Evolutionary conservation across 2,329 filamentous ascomycete genomes (phyloP).

Genomic region (Rosellinia necatrix): DNA sequence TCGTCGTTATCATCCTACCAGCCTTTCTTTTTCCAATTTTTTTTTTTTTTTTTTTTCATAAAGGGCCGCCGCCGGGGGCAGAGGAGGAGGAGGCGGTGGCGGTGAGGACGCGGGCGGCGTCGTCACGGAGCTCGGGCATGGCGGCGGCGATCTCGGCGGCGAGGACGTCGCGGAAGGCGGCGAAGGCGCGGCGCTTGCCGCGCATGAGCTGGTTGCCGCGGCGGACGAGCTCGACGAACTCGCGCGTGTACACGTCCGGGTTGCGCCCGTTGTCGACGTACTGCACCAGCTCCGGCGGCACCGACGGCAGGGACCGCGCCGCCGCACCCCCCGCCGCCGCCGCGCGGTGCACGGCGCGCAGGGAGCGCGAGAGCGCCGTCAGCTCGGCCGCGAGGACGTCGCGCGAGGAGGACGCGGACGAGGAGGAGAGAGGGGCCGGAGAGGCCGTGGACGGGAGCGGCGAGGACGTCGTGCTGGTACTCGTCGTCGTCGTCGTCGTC

Average conservation of each 20-base stretch:
- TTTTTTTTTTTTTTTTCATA: too few relatives aligned
- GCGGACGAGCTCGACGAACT: conserved; percentile 72
- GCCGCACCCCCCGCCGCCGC: conserved; percentile 49
- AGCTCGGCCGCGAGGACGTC: conserved; percentile 62
- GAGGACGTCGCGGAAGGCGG: conserved; percentile 63
- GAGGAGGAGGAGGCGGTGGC: conserved; percentile 54
- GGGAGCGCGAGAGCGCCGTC: conserved; percentile 46
- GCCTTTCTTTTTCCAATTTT: too few relatives aligned
- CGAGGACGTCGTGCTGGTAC: conserved; percentile 44
- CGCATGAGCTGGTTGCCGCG: conserved; percentile 69
- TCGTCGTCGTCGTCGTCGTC: conserved; percentile 1
- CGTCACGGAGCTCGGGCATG: conserved; percentile 62
- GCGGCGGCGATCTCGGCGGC: conserved; percentile 61
- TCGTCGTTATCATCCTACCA: too few relatives aligned
- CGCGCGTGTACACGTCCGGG: conserved; percentile 74
- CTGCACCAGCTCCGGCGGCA: conserved; percentile 66
- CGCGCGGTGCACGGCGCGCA: conserved; percentile 48
- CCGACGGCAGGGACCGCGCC: conserved; percentile 51
- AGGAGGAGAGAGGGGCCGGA: neutral
- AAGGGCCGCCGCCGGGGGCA: conserved; percentile 43
- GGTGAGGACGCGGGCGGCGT: conserved; percentile 56
- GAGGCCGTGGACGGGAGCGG: neutral
- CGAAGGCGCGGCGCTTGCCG: conserved; percentile 67
- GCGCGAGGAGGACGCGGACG: conserved; percentile 45
- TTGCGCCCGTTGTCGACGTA: conserved; percentile 75